A percentile compares a stretch with the other conserved stretches of the same genome.
These are phyloP conservation scores for Bassia scoparia DNA, from an alignment of 148 eudicot species.

Conservation along the genomic window DNA sequence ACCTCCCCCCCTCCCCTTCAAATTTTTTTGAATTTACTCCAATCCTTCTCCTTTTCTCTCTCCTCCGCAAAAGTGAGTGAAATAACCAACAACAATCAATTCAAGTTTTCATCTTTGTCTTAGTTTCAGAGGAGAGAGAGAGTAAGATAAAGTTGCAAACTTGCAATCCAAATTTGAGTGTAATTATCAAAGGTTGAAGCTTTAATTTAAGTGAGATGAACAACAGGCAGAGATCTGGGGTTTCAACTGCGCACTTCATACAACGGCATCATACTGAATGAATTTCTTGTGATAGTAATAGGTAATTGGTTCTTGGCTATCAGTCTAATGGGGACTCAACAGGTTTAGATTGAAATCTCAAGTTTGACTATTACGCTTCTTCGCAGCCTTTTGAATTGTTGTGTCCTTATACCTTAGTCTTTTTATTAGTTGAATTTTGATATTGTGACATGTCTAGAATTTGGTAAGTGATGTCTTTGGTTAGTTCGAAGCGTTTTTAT, in stretches of 20 bases:
- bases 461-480: neutral
- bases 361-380: neutral
- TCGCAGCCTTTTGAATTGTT: too few relatives aligned
- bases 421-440: neutral
- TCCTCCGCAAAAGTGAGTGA: constrained; percentile 14
- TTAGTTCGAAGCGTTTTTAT: too few relatives aligned
- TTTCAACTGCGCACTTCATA: constrained; percentile 62
- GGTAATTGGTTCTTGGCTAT: constrained; percentile 66
- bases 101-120: neutral
- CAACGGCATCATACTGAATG: constrained; percentile 83
- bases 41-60: neutral
- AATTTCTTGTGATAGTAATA: constrained; percentile 52
- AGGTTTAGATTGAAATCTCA: constrained; percentile 34
- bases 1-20: constrained; percentile 17
- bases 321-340: constrained; percentile 70
- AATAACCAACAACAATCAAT: neutral
- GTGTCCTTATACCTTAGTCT: too few relatives aligned
- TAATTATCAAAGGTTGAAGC: too few relatives aligned
- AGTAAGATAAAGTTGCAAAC: neutral
- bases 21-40: constrained; percentile 24
- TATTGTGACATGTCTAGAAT: neutral
- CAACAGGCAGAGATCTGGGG: constrained; percentile 82
- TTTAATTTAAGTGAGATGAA: constrained; percentile 39
- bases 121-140: constrained; percentile 1
- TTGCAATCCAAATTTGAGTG: too few relatives aligned